Conservation (phyloP, 768 basidiomycete species). For the Hypholoma sublateritium region DNA sequence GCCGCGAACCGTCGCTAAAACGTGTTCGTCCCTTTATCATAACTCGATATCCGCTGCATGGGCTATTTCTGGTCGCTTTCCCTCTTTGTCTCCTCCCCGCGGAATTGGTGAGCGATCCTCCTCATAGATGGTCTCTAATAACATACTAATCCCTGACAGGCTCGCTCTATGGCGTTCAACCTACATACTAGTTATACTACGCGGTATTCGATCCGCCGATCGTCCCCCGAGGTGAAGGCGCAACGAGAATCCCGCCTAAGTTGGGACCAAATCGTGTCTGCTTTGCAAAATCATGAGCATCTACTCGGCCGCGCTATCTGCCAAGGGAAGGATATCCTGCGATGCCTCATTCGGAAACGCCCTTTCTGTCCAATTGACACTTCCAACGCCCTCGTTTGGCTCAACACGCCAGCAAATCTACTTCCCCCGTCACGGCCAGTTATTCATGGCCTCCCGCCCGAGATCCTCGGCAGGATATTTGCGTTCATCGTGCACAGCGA, state of each 20-base stretch:
- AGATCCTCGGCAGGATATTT: constrained; percentile 11
- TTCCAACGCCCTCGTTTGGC: constrained; percentile 10
- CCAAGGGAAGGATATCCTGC: constrained; percentile 1
- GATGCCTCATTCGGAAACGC: constrained; percentile 8
- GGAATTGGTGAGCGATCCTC: no score
- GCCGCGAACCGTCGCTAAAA: no score
- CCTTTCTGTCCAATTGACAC: constrained; percentile 12
- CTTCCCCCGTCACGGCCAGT: constrained; percentile 4
- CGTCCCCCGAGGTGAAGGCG: neutral
- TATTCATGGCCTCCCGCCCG: constrained; percentile 9
- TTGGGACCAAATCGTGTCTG: neutral
- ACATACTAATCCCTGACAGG: no score
- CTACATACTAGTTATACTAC: no score
- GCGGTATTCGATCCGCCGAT: neutral
- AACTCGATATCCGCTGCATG: no score
- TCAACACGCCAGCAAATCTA: constrained; percentile 8
- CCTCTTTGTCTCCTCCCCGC: neutral
- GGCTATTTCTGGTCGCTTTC: neutral
- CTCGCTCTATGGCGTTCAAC: no score
- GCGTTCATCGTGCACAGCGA: constrained; percentile 15
- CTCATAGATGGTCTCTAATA: no score
- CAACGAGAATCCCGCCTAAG: neutral
- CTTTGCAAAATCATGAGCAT: neutral
- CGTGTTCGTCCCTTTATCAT: no score
- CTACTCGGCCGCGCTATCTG: neutral